Base-by-base conservation (phyloP, 306 rosid genomes). In the Prinsepia uniflora region DNA sequence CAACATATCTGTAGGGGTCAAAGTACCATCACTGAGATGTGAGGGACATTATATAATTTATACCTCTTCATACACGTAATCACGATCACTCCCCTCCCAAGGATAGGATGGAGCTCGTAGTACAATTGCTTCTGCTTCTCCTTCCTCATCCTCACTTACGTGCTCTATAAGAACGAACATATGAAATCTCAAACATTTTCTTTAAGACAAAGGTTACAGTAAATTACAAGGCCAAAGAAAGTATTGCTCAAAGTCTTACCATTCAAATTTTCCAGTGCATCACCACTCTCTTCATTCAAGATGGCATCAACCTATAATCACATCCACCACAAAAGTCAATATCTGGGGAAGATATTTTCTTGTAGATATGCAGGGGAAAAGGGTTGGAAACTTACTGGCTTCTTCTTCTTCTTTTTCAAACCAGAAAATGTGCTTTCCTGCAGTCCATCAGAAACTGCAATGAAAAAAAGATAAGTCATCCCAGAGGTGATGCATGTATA, bases 31-130 rank as follows among this genome's bases (percentile, higher is more conserved):
- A 19, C 47, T 48, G n/a, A 0, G 41, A 48, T 1, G 30, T 19
- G n/a, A 49, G 41, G 7, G 18, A 65, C 5, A 47, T 19, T 10
- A 65, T 48, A 65, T 39, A 41, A 20, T 15, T 8, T 50, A 20
- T 40, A 92, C 99, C 96, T 94, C 99, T 73, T 90, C 99, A 10
- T 94, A 94, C 61, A 75, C 72, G 85, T 94, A 94, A 76, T 91
- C 91, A 13, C 96, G 90, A 55, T 87, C 97, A 41, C 87, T 94
- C 67, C 96, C 97, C 73, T 89, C 99, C 99, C 97, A 91, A 65
- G 99, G 96, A 84, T 80, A 84, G 41, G 85, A 59, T 83, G 41
- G 64, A 59, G 88, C 45, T 19, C 70, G 86, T 47, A 75, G 70
- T 46, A 71, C 41, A 72, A 70, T 53, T 3, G 24, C 87, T 72